Percentiles rank a stretch among this genome's conserved stretches.
These are phyloP conservation scores for Ustilago crameri DNA, from an alignment of 1,284 basidiomycete genomes.

Conservation along the genomic window DNA sequence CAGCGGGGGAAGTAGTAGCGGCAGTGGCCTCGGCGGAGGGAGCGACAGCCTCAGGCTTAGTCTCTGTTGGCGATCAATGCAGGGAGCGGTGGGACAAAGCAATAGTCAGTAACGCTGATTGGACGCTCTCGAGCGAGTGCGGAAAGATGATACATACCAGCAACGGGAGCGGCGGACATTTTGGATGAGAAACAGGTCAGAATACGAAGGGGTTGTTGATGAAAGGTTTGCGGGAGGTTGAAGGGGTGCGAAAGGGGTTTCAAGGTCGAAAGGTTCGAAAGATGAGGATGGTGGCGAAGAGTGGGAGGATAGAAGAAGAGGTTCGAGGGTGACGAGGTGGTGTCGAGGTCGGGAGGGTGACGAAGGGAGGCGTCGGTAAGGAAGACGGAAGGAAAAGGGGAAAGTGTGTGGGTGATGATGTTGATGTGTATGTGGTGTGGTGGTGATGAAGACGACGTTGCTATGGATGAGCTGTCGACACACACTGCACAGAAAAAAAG, in stretches of 20 bases:
- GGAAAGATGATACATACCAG: constrained; percentile 8
- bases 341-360: neutral
- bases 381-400: constrained; percentile 16
- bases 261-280: neutral
- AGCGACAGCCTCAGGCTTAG: constrained; percentile 35
- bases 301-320: constrained; percentile 4
- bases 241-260: neutral
- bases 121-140: constrained; percentile 2
- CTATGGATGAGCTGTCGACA: too few species aligned
- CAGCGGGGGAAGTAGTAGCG: constrained; percentile 6
- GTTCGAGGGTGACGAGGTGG: too few species aligned
- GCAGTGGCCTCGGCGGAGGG: constrained; percentile 12
- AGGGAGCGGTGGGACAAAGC: neutral
- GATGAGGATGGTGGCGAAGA: neutral
- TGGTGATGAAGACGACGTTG: neutral
- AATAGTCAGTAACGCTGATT: constrained; percentile 8
- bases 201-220: neutral
- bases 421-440: neutral
- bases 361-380: constrained; percentile 10
- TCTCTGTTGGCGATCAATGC: constrained; percentile 8
- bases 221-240: too few species aligned
- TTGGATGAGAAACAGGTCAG: constrained; percentile 2
- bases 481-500: constrained; percentile 1
- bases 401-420: constrained; percentile 2
- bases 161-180: constrained; percentile 30